A percentile compares a stretch with the other conserved stretches of the same genome.
These are phyloP conservation scores for Neurospora tetrasperma DNA, from an alignment of 495 filamentous ascomycete species.

Conservation along the genomic window DNA sequence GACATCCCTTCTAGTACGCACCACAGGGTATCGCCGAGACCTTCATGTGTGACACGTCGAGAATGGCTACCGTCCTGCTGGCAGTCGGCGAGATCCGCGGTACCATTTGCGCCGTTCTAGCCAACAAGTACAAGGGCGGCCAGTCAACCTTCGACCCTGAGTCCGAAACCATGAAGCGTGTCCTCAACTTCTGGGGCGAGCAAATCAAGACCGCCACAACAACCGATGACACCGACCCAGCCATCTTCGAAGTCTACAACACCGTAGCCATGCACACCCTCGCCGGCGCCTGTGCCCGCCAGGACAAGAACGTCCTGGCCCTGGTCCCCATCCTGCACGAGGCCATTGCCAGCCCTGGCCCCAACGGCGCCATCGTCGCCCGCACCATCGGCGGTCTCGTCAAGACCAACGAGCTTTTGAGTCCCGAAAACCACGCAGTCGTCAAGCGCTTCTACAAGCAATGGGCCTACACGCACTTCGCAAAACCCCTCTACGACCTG, in stretches of 20 bases:
- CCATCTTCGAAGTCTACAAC: constrained; percentile 13
- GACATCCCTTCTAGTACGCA: constrained; percentile 13
- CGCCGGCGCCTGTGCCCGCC: constrained; percentile 19
- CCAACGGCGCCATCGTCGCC: constrained; percentile 19
- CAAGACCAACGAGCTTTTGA: constrained; percentile 15
- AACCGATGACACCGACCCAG: constrained; percentile 4
- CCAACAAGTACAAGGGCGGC: constrained; percentile 27
- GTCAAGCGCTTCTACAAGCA: constrained; percentile 25
- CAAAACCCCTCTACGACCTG: constrained; percentile 17
- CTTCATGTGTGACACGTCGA: constrained; percentile 14
- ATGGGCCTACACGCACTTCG: constrained; percentile 23
- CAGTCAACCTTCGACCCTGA: constrained; percentile 20
- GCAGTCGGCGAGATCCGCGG: constrained; percentile 16
- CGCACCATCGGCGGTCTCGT: constrained; percentile 19
- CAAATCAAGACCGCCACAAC: constrained; percentile 9
- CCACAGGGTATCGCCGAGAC: constrained; percentile 16
- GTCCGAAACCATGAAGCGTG: constrained; percentile 10
- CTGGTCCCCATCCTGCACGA: constrained; percentile 13
- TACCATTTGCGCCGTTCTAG: constrained; percentile 21
- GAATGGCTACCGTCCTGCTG: neutral
- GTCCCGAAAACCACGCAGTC: constrained; percentile 20
- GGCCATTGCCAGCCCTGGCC: constrained; percentile 8
- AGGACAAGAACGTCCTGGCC: constrained; percentile 16
- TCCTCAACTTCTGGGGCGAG: constrained; percentile 15
- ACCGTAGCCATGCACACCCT: constrained; percentile 18